Base-by-base conservation (phyloP, 257 asterid species). In the Jaltomata sinuosa region DNA sequence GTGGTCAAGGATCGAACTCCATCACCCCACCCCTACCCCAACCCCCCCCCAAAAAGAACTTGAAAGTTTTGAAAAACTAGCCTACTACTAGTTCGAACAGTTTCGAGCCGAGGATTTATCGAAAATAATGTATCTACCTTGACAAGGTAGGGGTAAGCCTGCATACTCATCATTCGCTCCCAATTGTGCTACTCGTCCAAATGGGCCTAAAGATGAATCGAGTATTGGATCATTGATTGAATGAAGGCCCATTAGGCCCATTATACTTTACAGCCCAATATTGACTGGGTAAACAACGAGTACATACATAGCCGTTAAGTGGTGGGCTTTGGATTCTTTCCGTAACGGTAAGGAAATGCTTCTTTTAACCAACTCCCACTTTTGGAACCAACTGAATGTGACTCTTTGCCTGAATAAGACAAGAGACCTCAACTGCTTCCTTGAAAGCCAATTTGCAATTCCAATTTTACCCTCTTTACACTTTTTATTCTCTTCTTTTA, bases 321-420 rank as follows among this genome's bases (percentile, higher is more conserved):
- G 92, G 88, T 85, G 89, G 89, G 88, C 87, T 88, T 87, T 22
- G 86, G 91, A 88, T 90, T 86, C 95, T 85, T 90, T 87, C 85
- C 88, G 72, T 84, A 93, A 92, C 95, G 95, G 98, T 88, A 86
- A 87, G 88, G 86, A 57, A 77, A 53, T 74, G 14, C 38, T 49
- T 87, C 85, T 59, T 84, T 88, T 42, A 85, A 86, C 88, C 86
- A 34, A 87, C 84, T 29, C 10, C 45, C 59, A 12, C 69, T 85
- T 77, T 77, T 0, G 0, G 18, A 53, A 91, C 89, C 90, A 86
- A 89, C 81, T 87, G 93, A 91, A 49, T 87, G 32, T 25, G 93
- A 93, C 95, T 49, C 83, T 42, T 62, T n/a, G 83, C 97, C 94
- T 59, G 83, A 83, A 31, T 32, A 36, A 68, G 78, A 68, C 78